Conservation (phyloP, 176 grass and related monocot genomes). For the Leersia perrieri region DNA sequence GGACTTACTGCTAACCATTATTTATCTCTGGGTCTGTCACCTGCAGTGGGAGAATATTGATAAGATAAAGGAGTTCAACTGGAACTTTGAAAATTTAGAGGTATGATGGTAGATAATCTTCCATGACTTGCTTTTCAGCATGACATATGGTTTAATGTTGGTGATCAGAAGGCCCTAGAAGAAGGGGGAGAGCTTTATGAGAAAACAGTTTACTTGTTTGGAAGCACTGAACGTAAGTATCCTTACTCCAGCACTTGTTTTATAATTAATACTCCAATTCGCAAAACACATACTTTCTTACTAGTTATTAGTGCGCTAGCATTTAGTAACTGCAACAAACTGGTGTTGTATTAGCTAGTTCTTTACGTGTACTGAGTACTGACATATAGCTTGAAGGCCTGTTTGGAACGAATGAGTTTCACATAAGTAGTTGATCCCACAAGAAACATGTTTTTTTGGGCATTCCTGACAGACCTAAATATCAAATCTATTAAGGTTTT, state of each 20-base stretch:
- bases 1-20: background rate
- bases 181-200: conserved; percentile 72
- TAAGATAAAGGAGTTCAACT: conserved; percentile 76
- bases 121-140: background rate
- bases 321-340: background rate
- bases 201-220: conserved; percentile 89
- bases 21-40: background rate
- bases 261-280: background rate
- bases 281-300: background rate
- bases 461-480: background rate
- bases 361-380: background rate
- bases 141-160: conserved; percentile 22
- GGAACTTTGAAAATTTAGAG: conserved; percentile 90
- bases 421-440: background rate
- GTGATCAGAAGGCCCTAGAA: conserved; percentile 60
- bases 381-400: background rate
- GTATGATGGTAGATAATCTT: conserved; percentile 34
- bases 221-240: conserved; percentile 74
- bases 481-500: background rate
- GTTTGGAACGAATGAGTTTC: background rate
- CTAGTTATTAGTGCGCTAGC: background rate
- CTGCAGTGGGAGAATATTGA: conserved; percentile 92
- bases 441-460: background rate
- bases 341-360: background rate
- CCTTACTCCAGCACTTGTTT: background rate